phyloP scores from a whole-genome alignment of 2,329 filamentous ascomycete species.

The Monosporascus sp. region DNA sequence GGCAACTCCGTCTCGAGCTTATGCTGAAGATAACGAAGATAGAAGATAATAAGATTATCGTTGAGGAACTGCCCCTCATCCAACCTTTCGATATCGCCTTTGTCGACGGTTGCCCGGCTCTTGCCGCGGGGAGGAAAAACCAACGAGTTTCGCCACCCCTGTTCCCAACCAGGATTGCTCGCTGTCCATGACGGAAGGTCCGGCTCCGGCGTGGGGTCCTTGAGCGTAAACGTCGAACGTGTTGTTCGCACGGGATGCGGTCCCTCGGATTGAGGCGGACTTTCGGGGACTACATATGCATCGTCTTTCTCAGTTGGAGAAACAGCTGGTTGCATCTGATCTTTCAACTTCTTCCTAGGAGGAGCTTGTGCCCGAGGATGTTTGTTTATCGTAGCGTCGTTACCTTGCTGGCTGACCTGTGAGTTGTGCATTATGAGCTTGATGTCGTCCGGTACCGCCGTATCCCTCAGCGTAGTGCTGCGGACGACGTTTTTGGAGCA shows the following conservation, averaged over 20 bases:
- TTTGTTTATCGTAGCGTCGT: neutral
- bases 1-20: slow-evolving; percentile 49
- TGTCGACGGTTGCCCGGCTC: slow-evolving; percentile 61
- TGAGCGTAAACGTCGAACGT: slow-evolving; percentile 12
- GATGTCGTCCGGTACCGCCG: slow-evolving; percentile 14
- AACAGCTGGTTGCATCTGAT: slow-evolving; percentile 11
- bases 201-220: slow-evolving; percentile 11
- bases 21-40: slow-evolving; percentile 67
- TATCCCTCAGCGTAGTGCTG: slow-evolving; percentile 5
- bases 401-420: slow-evolving; percentile 1
- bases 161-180: slow-evolving; percentile 44
- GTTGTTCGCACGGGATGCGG: slow-evolving; percentile 12
- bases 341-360: slow-evolving; percentile 12
- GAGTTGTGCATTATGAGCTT: slow-evolving; percentile 19
- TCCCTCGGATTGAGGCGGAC: neutral
- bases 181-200: slow-evolving; percentile 41
- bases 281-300: slow-evolving; percentile 2
- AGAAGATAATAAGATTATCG: slow-evolving; percentile 88
- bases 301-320: neutral
- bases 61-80: slow-evolving; percentile 86
- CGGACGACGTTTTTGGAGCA: slow-evolving; percentile 4
- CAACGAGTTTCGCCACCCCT: slow-evolving; percentile 52
- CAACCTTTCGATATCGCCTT: slow-evolving; percentile 67
- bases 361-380: neutral
- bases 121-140: slow-evolving; percentile 54